Evolutionary conservation across 2,329 filamentous ascomycete genomes (phyloP), one percentile per base, ranked within the genome.

Genomic region (Fusarium pseudocircinatum): DNA sequence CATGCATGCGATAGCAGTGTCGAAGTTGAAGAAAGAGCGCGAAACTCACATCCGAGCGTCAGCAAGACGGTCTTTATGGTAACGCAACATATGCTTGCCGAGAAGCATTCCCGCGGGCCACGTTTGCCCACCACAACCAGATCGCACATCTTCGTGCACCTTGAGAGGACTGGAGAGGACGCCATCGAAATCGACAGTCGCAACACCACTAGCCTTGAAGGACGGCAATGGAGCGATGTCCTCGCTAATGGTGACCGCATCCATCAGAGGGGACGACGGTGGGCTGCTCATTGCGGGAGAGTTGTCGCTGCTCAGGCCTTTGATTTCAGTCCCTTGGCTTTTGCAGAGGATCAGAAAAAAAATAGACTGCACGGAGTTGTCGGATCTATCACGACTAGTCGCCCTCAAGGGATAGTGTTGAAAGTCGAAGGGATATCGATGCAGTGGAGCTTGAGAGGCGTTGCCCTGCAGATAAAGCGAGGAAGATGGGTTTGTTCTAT

Each of bases 61-160:
- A 64, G 82, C 83, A 72, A 97, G 82, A 74, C 89, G 84, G n/a
- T 88, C 83, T 70, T 85, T 85, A 76, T 94, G 93, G 79, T 91
- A 91, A 59, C 92, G 89, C 67, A 98, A 86, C 87, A 98, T 89
- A 80, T 98, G 97, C 82, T 92, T 94, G 26, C 93, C 89, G 60
- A 99, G 86, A 22, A 96, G 89, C 90, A 97, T 93, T 16, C 96
- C 96, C 2, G 96, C 96, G 7, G 95, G 96, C 96, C 96, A 98
- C 16, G 97, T 88, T 83, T 97, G 94, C 6, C 96, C 96, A 54
- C 96, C 96, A 82, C 96, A 98, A 69, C 96, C 96, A 72, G 93
- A 90, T 64, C 89, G 90, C 53, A 97, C 88, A 82, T 98, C 95
- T 82, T 98, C 95, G 78, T 94, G 93, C 22, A 98, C 89, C 68